Base-by-base conservation (phyloP, 305 asterid genomes). In the Solanum hybrid region DNA sequence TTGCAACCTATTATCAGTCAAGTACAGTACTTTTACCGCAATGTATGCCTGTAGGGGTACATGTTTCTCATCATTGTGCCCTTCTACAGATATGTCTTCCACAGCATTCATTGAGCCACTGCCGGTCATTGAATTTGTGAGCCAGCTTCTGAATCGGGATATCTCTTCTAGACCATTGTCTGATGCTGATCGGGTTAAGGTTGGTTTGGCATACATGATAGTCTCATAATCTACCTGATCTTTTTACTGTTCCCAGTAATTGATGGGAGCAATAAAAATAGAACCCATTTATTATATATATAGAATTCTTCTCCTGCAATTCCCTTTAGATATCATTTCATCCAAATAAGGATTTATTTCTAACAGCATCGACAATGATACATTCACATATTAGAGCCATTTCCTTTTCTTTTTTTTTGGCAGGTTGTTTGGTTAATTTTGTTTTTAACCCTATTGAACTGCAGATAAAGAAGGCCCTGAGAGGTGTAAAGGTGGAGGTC, bases 21-120 rank as follows among this genome's bases (percentile, higher is more conserved):
- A 85, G 76, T 17, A 20, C 77, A 31, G 17, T 7, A 57, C 22
- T 57, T 84, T 57, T 31, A 31, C 13, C 13, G 5, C 39, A 20
- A 57, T 41, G 38, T 45, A 27, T 85, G 76, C 37, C 45, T 57
- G 31, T 85, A 31, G 8, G 76, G 36, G n/a, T 57, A 31, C 29
- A 10, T 24, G 72, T 31, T 83, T 85, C 77, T 85, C 77, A 85
- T 85, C 31, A 51, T 31, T 57, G 45, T 51, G 13, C 45, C 26
- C 41, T 85, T 85, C 38, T 85, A 90, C 98, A 98, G 99, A 98
- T 93, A 98, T 96, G 99, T 98, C 99, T 37, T 97, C 99, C 41
- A 98, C 99, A 27, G 99, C 99, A 33, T 98, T 98, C 93, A 97
- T 98, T 82, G 99, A 97, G 95, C 98, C 99, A 86, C 98, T 98